Evolutionary conservation across 345 rosid genomes (phyloP).

Genomic region (Populus euphratica): DNA sequence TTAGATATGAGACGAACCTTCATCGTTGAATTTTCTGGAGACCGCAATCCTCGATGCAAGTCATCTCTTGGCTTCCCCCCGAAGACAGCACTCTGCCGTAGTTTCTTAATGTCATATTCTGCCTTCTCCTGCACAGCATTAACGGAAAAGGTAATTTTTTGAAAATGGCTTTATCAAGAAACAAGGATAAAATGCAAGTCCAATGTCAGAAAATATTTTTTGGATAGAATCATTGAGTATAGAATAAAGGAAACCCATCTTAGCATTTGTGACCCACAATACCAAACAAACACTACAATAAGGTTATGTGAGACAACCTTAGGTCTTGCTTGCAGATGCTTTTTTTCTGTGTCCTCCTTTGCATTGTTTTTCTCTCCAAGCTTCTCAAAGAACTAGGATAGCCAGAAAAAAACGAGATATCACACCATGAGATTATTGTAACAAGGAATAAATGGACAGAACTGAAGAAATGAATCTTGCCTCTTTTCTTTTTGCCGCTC

Average conservation of each 20-base stretch:
- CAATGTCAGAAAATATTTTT: background rate
- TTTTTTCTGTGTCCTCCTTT: conserved; percentile 35
- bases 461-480: conserved; percentile 26
- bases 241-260: background rate
- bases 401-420: conserved; percentile 13
- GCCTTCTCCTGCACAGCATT: conserved; percentile 31
- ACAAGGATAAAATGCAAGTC: background rate
- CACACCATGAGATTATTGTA: conserved; percentile 3
- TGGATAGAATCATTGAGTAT: background rate
- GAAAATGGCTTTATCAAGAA: background rate
- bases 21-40: conserved; percentile 9
- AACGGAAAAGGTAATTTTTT: background rate
- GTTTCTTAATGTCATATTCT: conserved; percentile 16
- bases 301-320: conserved; percentile 31
- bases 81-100: conserved; percentile 24
- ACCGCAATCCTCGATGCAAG: conserved; percentile 7
- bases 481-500: conserved; percentile 84
- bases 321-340: conserved; percentile 29
- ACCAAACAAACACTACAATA: background rate
- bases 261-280: background rate
- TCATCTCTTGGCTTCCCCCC: conserved; percentile 22
- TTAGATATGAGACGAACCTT: conserved; percentile 22
- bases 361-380: conserved; percentile 53
- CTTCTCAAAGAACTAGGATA: conserved; percentile 56
- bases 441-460: conserved; percentile 1